These are phyloP conservation scores for Salix purpurea DNA, from an alignment of 345 rosid genomes.

Conservation along the genomic window DNA sequence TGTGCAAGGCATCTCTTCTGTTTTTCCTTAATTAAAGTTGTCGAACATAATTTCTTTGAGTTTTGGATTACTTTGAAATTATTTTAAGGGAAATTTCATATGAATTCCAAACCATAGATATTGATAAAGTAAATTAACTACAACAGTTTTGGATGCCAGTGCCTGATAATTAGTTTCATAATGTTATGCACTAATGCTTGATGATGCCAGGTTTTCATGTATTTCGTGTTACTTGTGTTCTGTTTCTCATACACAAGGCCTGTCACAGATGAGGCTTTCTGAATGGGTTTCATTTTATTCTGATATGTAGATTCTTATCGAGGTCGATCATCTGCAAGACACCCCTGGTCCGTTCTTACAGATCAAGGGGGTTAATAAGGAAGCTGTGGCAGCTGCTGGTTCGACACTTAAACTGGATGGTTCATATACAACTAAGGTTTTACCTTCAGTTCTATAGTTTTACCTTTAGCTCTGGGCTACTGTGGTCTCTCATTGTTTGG, in stretches of 20 bases:
- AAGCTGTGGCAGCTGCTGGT: constrained; percentile 90
- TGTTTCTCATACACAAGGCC: neutral
- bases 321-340: constrained; percentile 94
- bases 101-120: neutral
- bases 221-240: neutral
- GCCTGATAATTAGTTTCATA: neutral
- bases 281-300: constrained; percentile 2
- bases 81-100: neutral
- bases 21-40: neutral
- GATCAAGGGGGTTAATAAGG: constrained; percentile 94
- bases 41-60: neutral
- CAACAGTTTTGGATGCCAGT: neutral
- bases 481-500: constrained; percentile 4
- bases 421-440: constrained; percentile 95
- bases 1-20: neutral
- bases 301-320: constrained; percentile 65
- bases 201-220: neutral
- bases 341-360: constrained; percentile 74
- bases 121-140: neutral
- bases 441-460: constrained; percentile 1
- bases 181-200: neutral
- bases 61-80: neutral
- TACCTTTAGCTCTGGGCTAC: neutral
- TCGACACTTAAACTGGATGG: constrained; percentile 80
- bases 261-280: neutral